These are phyloP conservation scores for Lactarius hatsudake DNA, from an alignment of 768 basidiomycete genomes.

Conservation along the genomic window DNA sequence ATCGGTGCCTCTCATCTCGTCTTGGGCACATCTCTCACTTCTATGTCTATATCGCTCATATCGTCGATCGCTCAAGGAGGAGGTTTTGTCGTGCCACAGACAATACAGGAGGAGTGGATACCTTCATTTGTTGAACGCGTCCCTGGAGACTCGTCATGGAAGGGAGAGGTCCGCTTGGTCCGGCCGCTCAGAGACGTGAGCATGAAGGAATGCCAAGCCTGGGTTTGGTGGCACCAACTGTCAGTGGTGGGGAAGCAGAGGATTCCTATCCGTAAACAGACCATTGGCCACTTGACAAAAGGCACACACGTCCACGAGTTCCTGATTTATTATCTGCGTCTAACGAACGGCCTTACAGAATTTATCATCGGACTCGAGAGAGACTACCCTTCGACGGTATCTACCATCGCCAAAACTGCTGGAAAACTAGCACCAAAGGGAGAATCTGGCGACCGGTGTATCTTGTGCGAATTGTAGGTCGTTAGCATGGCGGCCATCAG, in stretches of 20 bases:
- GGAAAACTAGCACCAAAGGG: conserved; percentile 72
- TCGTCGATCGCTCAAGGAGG: conserved; percentile 74
- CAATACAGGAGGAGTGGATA: conserved; percentile 70
- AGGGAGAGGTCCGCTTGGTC: conserved; percentile 47
- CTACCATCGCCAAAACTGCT: conserved; percentile 77
- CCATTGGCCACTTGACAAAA: conserved; percentile 66
- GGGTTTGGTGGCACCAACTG: conserved; percentile 71
- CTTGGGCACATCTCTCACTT: conserved; percentile 77
- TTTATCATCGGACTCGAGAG: conserved; percentile 79
- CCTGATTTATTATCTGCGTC: not conserved
- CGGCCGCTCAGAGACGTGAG: conserved; percentile 71
- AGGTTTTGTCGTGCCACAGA: conserved; percentile 66
- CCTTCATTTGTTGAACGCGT: conserved; percentile 29
- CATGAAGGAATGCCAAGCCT: conserved; percentile 76
- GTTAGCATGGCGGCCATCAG: not conserved
- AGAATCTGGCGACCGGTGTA: conserved; percentile 47
- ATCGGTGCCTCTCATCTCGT: conserved; percentile 70
- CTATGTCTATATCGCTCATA: conserved; percentile 70
- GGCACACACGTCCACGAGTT: conserved; percentile 38
- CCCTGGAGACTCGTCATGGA: conserved; percentile 17
- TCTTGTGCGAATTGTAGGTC: conserved; percentile 62
- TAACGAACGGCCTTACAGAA: conserved; percentile 40
- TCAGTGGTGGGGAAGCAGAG: conserved; percentile 49
- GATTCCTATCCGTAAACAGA: conserved; percentile 48
- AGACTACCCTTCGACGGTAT: conserved; percentile 85